Evolutionary conservation across 2,329 filamentous ascomycete genomes (phyloP).

Genomic region (Ophiocordyceps camponoti-leonardi): DNA sequence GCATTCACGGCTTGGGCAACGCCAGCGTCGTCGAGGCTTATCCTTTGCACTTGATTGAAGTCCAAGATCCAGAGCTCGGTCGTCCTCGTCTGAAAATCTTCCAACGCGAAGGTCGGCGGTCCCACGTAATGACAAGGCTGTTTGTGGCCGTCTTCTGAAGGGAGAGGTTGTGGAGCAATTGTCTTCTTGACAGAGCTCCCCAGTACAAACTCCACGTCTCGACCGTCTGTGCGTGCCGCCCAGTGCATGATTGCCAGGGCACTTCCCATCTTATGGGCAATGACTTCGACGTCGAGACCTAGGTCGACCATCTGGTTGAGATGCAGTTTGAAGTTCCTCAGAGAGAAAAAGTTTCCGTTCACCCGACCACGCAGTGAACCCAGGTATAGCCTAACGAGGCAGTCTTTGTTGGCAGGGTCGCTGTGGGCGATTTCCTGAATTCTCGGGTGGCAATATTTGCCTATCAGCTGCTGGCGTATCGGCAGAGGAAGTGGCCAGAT

Average conservation of each 20-base stretch:
- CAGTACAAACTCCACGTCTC: constrained; percentile 16
- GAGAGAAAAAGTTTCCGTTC: constrained; percentile 7
- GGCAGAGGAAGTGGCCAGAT: constrained; percentile 9
- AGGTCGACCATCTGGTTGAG: constrained; percentile 12
- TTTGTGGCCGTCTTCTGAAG: neutral
- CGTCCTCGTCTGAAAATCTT: constrained; percentile 4
- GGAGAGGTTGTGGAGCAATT: too few species aligned
- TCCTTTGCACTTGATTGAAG: constrained; percentile 11
- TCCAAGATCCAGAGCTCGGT: constrained; percentile 13
- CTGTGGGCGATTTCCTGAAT: constrained; percentile 1
- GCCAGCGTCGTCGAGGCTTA: constrained; percentile 7
- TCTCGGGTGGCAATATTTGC: constrained; percentile 4
- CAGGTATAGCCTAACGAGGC: constrained; percentile 8
- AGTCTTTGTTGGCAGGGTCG: constrained; percentile 7
- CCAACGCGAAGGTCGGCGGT: neutral
- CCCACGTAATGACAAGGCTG: neutral
- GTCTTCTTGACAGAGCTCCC: constrained; percentile 5
- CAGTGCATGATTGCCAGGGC: constrained; percentile 16
- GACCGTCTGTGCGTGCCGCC: constrained; percentile 10
- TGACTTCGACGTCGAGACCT: constrained; percentile 4
- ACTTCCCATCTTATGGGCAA: constrained; percentile 9
- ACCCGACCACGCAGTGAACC: constrained; percentile 1
- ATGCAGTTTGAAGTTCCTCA: constrained; percentile 15
- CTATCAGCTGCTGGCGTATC: constrained; percentile 7
- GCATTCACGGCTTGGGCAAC: constrained; percentile 7